Evolutionary conservation across 345 rosid genomes (phyloP).

Genomic region (Citrus mangshanensis): DNA sequence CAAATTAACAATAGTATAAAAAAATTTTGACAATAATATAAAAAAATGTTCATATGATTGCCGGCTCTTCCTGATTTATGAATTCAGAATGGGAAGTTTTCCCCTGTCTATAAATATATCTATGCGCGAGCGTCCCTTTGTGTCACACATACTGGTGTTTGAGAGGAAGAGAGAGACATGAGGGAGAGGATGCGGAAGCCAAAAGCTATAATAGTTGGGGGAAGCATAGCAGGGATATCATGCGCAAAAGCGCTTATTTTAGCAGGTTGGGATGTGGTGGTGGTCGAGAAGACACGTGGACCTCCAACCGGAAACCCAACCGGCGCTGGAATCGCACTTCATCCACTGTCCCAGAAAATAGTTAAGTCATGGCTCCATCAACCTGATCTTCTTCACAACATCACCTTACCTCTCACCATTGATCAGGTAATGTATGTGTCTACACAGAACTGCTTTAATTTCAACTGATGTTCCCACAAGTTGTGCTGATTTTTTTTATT

Average conservation of each 20-base stretch:
- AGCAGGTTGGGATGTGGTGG: constrained; percentile 61
- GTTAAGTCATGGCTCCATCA: constrained; percentile 48
- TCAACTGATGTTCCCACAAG: too few relatives aligned
- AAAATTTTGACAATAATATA: too few relatives aligned
- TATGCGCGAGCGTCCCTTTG: not conserved
- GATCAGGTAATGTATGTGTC: constrained; percentile 41
- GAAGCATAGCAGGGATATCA: constrained; percentile 70
- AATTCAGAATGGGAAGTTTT: too few relatives aligned
- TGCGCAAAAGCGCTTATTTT: constrained; percentile 59
- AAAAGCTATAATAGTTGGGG: constrained; percentile 64
- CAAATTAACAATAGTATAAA: too few relatives aligned
- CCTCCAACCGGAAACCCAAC: constrained; percentile 64
- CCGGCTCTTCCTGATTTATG: too few relatives aligned
- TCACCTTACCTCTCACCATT: constrained; percentile 51
- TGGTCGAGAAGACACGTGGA: constrained; percentile 51
- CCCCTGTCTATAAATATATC: too few relatives aligned
- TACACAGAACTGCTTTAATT: too few relatives aligned
- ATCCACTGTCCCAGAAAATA: constrained; percentile 36
- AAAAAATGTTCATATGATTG: too few relatives aligned
- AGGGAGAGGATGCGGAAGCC: constrained; percentile 21
- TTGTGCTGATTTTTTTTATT: too few relatives aligned
- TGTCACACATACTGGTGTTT: too few relatives aligned
- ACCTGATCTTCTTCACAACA: constrained; percentile 41
- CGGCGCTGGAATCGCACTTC: constrained; percentile 73
- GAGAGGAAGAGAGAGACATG: constrained; percentile 11